Percentiles rank a stretch among this genome's conserved stretches.
Evolutionary conservation across 805 yeast genomes (phyloP).

Genomic region (Zygosaccharomyces pseudorouxii): DNA sequence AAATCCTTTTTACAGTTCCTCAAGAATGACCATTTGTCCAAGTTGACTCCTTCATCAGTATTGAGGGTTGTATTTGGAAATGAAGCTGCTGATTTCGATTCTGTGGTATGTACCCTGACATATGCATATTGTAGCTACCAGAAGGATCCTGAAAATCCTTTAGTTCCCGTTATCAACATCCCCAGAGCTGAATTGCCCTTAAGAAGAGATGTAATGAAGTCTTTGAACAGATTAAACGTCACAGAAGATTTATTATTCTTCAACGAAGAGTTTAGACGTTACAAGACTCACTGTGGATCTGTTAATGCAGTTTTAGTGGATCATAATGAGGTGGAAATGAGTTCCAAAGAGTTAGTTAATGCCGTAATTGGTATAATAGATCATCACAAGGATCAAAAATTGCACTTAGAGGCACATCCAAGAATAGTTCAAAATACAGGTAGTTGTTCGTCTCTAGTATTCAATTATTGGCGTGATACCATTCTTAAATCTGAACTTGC

Average conservation of each 20-base stretch:
- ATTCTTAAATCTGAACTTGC: constrained; percentile 11
- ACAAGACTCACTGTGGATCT: constrained; percentile 18
- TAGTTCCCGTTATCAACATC: constrained; percentile 75
- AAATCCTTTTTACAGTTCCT: constrained; percentile 12
- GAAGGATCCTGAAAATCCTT: constrained; percentile 31
- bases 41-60: constrained; percentile 5
- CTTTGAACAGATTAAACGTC: constrained; percentile 47
- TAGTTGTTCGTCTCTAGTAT: constrained; percentile 74
- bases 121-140: constrained; percentile 48
- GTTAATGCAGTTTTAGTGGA: constrained; percentile 66
- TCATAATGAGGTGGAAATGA: constrained; percentile 67
- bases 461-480: constrained; percentile 48
- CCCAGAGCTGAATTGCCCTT: constrained; percentile 58
- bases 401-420: constrained; percentile 50
- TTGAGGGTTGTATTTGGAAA: constrained; percentile 49
- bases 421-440: constrained; percentile 61
- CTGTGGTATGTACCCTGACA: constrained; percentile 70
- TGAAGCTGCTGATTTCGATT: constrained; percentile 86
- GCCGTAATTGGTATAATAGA: constrained; percentile 65
- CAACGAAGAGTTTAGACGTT: constrained; percentile 55
- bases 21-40: constrained; percentile 7
- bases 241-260: constrained; percentile 50
- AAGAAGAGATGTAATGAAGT: constrained; percentile 63
- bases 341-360: constrained; percentile 29
- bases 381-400: constrained; percentile 75